A percentile compares a stretch with the other conserved stretches of the same genome.
phyloP scores from a whole-genome alignment of 176 grass and related monocot species.

The Ensete ventricosum region DNA sequence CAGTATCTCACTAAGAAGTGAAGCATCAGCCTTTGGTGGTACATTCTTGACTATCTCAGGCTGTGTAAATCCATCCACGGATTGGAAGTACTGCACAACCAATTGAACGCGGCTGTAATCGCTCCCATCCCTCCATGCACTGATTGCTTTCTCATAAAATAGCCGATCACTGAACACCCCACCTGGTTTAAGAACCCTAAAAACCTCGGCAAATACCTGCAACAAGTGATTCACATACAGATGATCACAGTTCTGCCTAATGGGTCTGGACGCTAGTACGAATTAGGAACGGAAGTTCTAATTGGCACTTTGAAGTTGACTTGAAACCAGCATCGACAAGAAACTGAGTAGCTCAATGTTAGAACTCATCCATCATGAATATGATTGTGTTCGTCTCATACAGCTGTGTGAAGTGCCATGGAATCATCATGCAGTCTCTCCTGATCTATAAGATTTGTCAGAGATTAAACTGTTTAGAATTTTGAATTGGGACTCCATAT shows the following conservation, averaged over 20 bases:
- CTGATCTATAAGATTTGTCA: too few relatives aligned
- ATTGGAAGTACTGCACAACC: slow-evolving; percentile 78
- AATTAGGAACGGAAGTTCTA: too few relatives aligned
- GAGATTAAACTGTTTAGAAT: background rate
- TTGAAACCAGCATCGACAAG: too few relatives aligned
- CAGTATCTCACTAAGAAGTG: slow-evolving; percentile 46
- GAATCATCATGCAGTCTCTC: too few relatives aligned
- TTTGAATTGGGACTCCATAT: background rate
- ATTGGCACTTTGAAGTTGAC: too few relatives aligned
- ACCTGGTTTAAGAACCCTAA: slow-evolving; percentile 74
- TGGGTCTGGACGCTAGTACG: too few relatives aligned
- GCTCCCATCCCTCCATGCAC: slow-evolving; percentile 73
- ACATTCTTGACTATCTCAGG: slow-evolving; percentile 62
- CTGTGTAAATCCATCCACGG: slow-evolving; percentile 78
- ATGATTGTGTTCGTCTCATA: too few relatives aligned
- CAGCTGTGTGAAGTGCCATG: too few relatives aligned
- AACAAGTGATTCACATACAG: background rate
- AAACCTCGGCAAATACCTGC: slow-evolving; percentile 80
- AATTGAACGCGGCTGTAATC: slow-evolving; percentile 76
- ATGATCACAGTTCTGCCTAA: too few relatives aligned
- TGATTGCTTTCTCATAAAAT: slow-evolving; percentile 87
- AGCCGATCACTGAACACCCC: slow-evolving; percentile 79
- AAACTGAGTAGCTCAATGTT: too few relatives aligned
- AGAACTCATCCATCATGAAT: too few relatives aligned
- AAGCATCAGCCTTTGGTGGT: slow-evolving; percentile 29